Conservation (phyloP, 2,329 filamentous ascomycete genomes). For the Sporothrix dimorphospora region DNA sequence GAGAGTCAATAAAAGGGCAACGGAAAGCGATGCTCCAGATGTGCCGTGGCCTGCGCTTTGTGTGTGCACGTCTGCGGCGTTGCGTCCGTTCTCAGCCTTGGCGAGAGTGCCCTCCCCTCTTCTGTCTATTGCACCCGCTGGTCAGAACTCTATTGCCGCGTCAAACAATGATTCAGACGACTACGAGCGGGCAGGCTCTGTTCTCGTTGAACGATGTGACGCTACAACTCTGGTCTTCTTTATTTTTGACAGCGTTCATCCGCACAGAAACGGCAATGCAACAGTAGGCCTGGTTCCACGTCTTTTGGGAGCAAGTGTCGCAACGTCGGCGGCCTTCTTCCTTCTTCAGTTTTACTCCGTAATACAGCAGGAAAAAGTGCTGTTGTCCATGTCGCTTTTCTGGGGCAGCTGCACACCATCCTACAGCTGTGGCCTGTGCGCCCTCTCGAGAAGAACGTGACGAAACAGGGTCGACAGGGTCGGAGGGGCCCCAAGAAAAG, state of each 20-base stretch:
- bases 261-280: background rate
- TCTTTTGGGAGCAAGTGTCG: no score
- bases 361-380: no score
- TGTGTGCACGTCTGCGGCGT: background rate
- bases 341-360: no score
- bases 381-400: no score
- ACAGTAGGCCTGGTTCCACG: no score
- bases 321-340: no score
- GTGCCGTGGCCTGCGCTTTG: background rate
- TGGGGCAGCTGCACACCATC: background rate
- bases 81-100: constrained; percentile 10
- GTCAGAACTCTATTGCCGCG: background rate
- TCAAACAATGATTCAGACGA: background rate
- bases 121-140: no score
- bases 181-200: background rate
- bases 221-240: background rate
- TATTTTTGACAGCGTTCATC: background rate
- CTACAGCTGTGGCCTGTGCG: background rate
- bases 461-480: background rate
- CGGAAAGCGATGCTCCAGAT: no score
- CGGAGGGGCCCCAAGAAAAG: background rate
- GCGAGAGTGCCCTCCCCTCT: background rate
- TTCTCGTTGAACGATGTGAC: background rate
- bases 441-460: background rate
- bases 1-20: no score